phyloP scores from a whole-genome alignment of 176 grass and related monocot species.

The Paspalum notatum region DNA sequence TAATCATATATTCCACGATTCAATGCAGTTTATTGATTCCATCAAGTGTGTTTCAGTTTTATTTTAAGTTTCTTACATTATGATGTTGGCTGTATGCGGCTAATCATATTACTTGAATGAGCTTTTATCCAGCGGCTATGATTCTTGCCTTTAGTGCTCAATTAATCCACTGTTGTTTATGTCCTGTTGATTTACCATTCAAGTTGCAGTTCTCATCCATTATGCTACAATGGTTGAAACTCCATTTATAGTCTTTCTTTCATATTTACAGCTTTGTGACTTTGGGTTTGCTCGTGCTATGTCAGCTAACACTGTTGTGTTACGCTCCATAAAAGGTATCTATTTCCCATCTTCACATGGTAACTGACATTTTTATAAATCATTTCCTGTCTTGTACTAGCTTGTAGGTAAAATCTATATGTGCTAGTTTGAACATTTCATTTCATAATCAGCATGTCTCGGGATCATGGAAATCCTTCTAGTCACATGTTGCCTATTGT shows the following conservation, averaged over 20 bases:
- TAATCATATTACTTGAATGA: slow-evolving; percentile 14
- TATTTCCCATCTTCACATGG: slow-evolving; percentile 25
- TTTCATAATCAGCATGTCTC: neutral
- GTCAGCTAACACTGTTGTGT: slow-evolving; percentile 95
- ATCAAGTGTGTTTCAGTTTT: neutral
- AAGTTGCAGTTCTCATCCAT: slow-evolving; percentile 30
- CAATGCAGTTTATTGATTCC: slow-evolving; percentile 3
- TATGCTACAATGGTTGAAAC: slow-evolving; percentile 28
- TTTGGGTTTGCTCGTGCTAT: slow-evolving; percentile 99
- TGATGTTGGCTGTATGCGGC: slow-evolving; percentile 7
- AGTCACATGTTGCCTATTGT: neutral
- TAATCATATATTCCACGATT: slow-evolving; percentile 12
- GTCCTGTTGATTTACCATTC: slow-evolving; percentile 7
- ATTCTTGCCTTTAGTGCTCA: neutral
- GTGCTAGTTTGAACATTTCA: slow-evolving; percentile 4
- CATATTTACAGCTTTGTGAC: slow-evolving; percentile 81
- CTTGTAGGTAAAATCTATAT: slow-evolving; percentile 2
- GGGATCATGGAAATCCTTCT: neutral
- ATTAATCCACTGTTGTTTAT: slow-evolving; percentile 12
- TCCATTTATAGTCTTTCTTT: slow-evolving; percentile 5
- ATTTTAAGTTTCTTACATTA: slow-evolving; percentile 1
- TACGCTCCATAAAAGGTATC: slow-evolving; percentile 95
- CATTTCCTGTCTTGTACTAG: slow-evolving; percentile 5
- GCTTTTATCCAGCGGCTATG: neutral
- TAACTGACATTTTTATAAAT: slow-evolving; percentile 1